Percentiles rank a stretch among this genome's conserved stretches.
phyloP scores from a whole-genome alignment of 192 early-diverging fungal species.

The Phycomyces nitens region DNA sequence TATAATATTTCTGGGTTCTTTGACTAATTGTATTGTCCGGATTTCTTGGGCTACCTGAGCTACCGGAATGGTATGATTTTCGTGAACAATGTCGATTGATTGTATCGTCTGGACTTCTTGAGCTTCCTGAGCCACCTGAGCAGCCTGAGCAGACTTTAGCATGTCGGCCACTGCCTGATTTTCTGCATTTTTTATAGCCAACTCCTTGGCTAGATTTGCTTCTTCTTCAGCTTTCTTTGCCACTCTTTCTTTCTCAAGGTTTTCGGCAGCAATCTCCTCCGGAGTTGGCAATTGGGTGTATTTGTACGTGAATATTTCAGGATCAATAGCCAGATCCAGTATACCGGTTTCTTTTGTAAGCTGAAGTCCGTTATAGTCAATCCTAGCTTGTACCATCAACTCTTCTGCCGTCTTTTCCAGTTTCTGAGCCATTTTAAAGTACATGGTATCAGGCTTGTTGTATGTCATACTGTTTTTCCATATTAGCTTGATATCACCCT shows the following conservation, averaged over 20 bases:
- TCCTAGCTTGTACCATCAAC: conserved; percentile 39
- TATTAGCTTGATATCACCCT: conserved; percentile 60
- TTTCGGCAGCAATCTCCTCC: conserved; percentile 5
- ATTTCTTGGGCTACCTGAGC: no score
- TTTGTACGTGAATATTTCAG: conserved; percentile 50
- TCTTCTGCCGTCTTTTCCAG: conserved; percentile 41
- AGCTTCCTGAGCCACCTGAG: background rate
- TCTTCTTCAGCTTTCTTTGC: background rate
- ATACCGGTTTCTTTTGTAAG: background rate
- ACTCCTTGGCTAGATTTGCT: background rate
- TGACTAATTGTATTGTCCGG: no score
- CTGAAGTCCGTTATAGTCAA: conserved; percentile 37
- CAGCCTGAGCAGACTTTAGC: background rate
- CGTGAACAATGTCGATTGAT: no score
- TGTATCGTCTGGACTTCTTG: background rate
- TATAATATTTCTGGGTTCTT: background rate
- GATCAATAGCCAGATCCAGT: conserved; percentile 40
- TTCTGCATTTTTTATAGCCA: background rate
- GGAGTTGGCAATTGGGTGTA: background rate
- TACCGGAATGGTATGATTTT: no score
- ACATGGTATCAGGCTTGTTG: conserved; percentile 70
- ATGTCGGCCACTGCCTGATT: background rate
- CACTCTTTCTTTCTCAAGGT: background rate
- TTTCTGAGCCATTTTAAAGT: conserved; percentile 60
- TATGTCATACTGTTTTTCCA: conserved; percentile 74